Base-by-base conservation (phyloP, 768 basidiomycete species). In the Suillus fuscotomentosus region DNA sequence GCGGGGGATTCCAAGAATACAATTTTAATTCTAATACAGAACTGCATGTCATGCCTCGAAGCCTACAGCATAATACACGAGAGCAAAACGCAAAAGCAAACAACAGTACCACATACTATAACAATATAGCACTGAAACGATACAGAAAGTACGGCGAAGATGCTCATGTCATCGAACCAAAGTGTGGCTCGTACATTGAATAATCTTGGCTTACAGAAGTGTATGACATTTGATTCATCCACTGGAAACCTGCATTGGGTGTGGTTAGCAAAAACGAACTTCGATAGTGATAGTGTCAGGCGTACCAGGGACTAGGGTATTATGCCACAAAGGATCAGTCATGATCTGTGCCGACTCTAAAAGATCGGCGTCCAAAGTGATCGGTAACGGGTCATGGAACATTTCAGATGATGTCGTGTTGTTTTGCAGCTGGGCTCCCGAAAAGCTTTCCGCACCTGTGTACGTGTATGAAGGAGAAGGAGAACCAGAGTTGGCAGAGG, bases 261-360 rank as follows among this genome's bases (percentile, higher is more conserved):
- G n/a, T 38, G 2, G 60, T 42, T 22, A 51, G 45, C 31, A 42
- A 56, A n/a, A 6, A 27, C 1, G 42, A 51, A 42, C 31, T 5
- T 13, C 17, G 27, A 22, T 47, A n/a, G 3, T n/a, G 3, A 17
- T 15, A 45, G 20, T 11, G n/a, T 27, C 27, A 24, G 5, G 72
- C 84, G 68, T 66, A 88, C 87, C 83, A 70, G 87, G 83, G 45
- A 87, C 67, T 2, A 81, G 75, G 36, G 83, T 81, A 70, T 86
- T 85, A 43, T 81, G 83, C 87, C 86, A 88, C 3, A 77, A 75
- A 51, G 84, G 82, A 70, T 88, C 83, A 17, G 81, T 77, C 69
- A 89, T 71, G 38, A 84, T 81, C 68, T 88, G 86, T 70, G 88
- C 83, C 31, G 86, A 85, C 61, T 88, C 83, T 72, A 89, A 69